Evolutionary conservation across 2,329 filamentous ascomycete species (phyloP), one percentile per base, ranked within the genome.

Genomic region (Eutypella sp.): DNA sequence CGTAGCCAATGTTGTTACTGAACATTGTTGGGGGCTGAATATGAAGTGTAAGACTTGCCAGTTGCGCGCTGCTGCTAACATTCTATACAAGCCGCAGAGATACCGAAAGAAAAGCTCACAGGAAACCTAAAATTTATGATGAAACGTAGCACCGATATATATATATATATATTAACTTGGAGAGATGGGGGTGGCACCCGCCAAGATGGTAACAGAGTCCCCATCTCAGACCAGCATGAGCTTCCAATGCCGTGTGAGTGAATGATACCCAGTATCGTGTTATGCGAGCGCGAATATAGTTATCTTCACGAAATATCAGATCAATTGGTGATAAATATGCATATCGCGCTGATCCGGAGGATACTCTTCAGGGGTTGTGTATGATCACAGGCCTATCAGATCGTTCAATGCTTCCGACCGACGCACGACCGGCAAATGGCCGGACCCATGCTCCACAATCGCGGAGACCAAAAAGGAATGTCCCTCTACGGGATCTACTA

Each of bases 1-100:
- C 52, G 41, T 53, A 57, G 4, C 52, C 54, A 5, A 58, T 34
- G 41, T 56, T 56, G 29, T n/a, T 33, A 13, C 13, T 13, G 29
- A n/a, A 33, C 13, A 33, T 33, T n/a, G 16, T 33, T 6, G 29
- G 13, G 5, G 29, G 13, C 16, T n/a, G 29, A 33, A 33, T 6
- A 15, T n/a, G 29, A 33, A 33, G 11, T 15, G 29, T n/a, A n/a
- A n/a, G n/a, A n/a, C n/a, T n/a, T n/a, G n/a, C n/a, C 29, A 15
- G 4, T 33, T 33, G 29, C 6, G 11, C 13, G 11, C 5, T 33
- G 11, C 29, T 15, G 13, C 13, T 15, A 33, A n/a, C 29, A 5
- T 33, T n/a, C 5, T 11, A 11, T 15, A 33, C 13, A 33, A 33
- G 5, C 16, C 29, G 5, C 5, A 7, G 6, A 33, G 29, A 6